These are phyloP conservation scores for Eragrostis tef DNA, from an alignment of 202 grass and related monocot species.

Conservation along the genomic window DNA sequence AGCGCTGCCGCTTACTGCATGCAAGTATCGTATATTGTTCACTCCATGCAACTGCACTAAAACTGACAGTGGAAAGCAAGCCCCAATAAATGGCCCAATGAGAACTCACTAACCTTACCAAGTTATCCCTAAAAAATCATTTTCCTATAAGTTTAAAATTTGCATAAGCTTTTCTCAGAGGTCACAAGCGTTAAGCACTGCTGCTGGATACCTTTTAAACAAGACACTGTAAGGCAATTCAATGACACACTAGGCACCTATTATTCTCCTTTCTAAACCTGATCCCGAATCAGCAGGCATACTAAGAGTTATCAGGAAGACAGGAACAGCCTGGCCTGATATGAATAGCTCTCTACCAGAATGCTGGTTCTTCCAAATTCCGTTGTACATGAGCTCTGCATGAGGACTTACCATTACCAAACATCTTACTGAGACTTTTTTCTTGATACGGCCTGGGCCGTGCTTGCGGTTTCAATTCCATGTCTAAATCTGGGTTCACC, in stretches of 20 bases:
- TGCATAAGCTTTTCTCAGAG: conserved; percentile 13
- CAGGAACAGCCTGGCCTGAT: not conserved
- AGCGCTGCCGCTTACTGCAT: not conserved
- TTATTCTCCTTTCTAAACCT: not conserved
- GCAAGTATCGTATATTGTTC: not conserved
- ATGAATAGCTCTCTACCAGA: not conserved
- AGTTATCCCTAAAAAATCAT: conserved; percentile 2
- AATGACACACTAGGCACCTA: not conserved
- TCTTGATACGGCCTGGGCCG: conserved; percentile 94
- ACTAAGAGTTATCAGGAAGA: not conserved
- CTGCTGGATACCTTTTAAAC: not conserved
- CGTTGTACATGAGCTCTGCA: conserved; percentile 17
- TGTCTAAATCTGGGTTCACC: conserved; percentile 95
- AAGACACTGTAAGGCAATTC: conserved; percentile 9
- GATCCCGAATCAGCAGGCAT: not conserved
- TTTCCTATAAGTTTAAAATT: not conserved
- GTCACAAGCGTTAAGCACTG: conserved; percentile 12
- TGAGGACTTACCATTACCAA: conserved; percentile 82
- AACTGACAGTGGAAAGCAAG: conserved; percentile 24
- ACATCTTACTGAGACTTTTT: conserved; percentile 98
- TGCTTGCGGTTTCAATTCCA: conserved; percentile 94
- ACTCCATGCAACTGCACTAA: not conserved
- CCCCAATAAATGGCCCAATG: conserved; percentile 1
- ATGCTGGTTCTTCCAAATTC: not conserved
- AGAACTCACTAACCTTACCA: not conserved